Evolutionary conservation across 2,329 filamentous ascomycete genomes (phyloP), one percentile per base, ranked within the genome.

Genomic region (Scedosporium dehoogii): DNA sequence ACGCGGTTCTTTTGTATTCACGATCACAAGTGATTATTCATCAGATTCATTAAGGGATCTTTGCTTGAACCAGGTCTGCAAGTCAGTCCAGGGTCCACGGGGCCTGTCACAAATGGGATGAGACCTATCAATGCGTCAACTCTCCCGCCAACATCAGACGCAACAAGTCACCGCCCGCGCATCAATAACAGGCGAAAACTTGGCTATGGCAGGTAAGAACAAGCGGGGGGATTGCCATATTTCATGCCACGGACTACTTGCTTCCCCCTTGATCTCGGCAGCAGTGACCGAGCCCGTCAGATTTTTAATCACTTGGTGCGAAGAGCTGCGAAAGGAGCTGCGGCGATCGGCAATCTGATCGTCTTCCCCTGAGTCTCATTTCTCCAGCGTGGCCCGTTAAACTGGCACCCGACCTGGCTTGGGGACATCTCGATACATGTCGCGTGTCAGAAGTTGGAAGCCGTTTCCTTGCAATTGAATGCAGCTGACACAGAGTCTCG

Each of bases 81-180:
- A 3, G 16, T 16, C 58, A 7, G 10, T 18, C 14, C 42, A 33
- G 29, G 14, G 29, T n/a, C 6, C 2, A 6, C 9, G 42, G 57
- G 3, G 14, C 29, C 18, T 25, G 10, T 12, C 29, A 44, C 21
- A 16, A 59, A 44, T 59, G 29, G 38, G 29, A 41, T 25, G 18
- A 44, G 38, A 42, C 12, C 16, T 38, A 59, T 55, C 51, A 55
- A 55, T 55, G 51, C 51, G 51, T 55, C 18, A 14, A 23, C 23
- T 55, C 51, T 21, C n/a, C 58, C 58, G 58, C 25, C 48, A n/a
- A 51, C 29, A 61, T 61, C 59, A 61, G 59, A 61, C 59, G 59
- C 48, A 48, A 61, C 12, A 38, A 60, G 59, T 60, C 44, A 44
- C 59, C 59, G 59, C 51, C 59, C 10, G 59, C 44, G 25, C n/a